phyloP scores from a whole-genome alignment of 2,329 filamentous ascomycete species.

The Neurospora sp. region DNA sequence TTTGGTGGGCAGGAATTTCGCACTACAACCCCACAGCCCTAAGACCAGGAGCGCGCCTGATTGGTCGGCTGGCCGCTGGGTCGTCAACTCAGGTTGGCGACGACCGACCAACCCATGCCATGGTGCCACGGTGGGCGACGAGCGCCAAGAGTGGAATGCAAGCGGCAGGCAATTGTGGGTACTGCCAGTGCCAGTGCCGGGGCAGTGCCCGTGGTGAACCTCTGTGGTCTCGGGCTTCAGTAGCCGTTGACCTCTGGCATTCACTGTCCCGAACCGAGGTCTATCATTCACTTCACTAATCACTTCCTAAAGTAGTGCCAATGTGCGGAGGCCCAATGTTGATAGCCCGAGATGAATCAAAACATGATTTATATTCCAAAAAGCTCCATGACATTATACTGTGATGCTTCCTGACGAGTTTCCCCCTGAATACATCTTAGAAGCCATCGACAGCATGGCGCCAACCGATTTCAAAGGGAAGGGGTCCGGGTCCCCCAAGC shows the following conservation, averaged over 20 bases:
- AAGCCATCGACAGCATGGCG: slow-evolving; percentile 30
- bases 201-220: not conserved
- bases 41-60: slow-evolving; percentile 6
- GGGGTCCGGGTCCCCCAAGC: slow-evolving; percentile 25
- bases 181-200: not conserved
- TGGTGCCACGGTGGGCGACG: slow-evolving; percentile 5
- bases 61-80: not conserved
- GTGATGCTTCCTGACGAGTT: slow-evolving; percentile 15
- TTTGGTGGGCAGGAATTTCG: slow-evolving; percentile 28
- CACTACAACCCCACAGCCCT: slow-evolving; percentile 24
- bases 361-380: not conserved
- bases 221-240: not conserved
- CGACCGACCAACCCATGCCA: slow-evolving; percentile 13
- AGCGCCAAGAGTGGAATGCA: not conserved
- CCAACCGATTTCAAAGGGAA: slow-evolving; percentile 7
- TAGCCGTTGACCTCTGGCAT: not conserved
- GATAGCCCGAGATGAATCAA: not conserved
- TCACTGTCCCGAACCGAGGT: not conserved
- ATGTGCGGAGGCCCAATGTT: slow-evolving; percentile 8
- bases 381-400: not conserved
- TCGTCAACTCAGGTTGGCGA: slow-evolving; percentile 22
- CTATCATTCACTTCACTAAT: not conserved
- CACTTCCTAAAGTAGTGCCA: not conserved
- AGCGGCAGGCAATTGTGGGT: not conserved
- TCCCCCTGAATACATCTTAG: slow-evolving; percentile 22